These are phyloP conservation scores for Lasiosphaeria hispida DNA, from an alignment of 495 filamentous ascomycete genomes.

Conservation along the genomic window DNA sequence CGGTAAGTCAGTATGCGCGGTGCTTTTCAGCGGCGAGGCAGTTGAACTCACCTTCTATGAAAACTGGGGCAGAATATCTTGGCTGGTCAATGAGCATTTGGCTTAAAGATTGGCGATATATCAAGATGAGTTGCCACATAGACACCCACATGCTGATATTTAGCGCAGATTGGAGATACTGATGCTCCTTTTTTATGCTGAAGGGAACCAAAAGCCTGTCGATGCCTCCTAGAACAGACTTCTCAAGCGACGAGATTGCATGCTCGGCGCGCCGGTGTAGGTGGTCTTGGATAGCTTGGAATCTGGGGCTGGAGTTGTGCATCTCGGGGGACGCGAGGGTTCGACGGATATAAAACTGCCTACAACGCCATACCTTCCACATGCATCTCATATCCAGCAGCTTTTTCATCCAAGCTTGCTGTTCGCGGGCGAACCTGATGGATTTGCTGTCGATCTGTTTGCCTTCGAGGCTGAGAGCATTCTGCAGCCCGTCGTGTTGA, in stretches of 20 bases:
- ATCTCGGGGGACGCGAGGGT: neutral
- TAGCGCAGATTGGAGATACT: constrained; percentile 1
- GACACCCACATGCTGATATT: constrained; percentile 20
- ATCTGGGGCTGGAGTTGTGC: neutral
- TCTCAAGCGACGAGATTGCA: constrained; percentile 24
- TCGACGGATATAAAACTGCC: constrained; percentile 11
- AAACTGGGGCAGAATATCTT: constrained; percentile 14
- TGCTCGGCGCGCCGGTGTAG: constrained; percentile 20
- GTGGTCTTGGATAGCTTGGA: constrained; percentile 16
- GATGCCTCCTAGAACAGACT: constrained; percentile 14
- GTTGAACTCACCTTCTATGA: constrained; percentile 12
- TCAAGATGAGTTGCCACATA: constrained; percentile 28
- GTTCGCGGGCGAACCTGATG: neutral
- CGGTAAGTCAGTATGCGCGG: constrained; percentile 2
- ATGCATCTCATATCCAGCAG: constrained; percentile 25
- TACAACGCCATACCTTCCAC: constrained; percentile 27
- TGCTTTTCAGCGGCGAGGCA: neutral
- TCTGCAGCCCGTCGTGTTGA: neutral
- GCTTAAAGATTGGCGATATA: constrained; percentile 24
- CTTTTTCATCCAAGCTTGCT: constrained; percentile 10
- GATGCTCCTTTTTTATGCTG: neutral
- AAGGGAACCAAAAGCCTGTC: constrained; percentile 8
- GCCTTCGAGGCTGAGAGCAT: neutral
- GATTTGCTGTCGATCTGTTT: neutral
- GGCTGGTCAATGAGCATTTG: constrained; percentile 10